Percentiles rank a stretch among this genome's conserved stretches.
phyloP scores from a whole-genome alignment of 192 early-diverging fungal genomes.

The Coemansia sp. region DNA sequence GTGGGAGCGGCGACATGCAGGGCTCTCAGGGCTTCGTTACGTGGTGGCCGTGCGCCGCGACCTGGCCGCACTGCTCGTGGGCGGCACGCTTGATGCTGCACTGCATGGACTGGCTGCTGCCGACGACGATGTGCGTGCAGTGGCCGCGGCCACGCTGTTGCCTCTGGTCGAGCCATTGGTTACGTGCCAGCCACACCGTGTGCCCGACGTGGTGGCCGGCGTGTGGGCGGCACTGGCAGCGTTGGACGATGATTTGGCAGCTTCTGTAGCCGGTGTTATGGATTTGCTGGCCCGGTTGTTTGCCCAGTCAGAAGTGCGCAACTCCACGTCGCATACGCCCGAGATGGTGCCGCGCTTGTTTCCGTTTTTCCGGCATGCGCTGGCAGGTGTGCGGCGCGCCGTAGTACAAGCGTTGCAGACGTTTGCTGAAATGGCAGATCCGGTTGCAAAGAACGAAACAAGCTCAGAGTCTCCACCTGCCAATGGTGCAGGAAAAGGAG shows the following conservation, averaged over 20 bases:
- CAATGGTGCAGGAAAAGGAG: background rate
- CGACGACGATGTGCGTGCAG: constrained; percentile 95
- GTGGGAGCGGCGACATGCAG: constrained; percentile 95
- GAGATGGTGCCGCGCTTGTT: constrained; percentile 80
- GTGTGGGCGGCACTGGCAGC: constrained; percentile 90
- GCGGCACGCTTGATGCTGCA: constrained; percentile 75
- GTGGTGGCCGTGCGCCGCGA: constrained; percentile 89
- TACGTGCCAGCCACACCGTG: constrained; percentile 60
- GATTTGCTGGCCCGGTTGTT: constrained; percentile 86
- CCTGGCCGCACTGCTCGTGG: constrained; percentile 73
- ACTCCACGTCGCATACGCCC: constrained; percentile 16
- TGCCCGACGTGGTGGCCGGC: constrained; percentile 72
- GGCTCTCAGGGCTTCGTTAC: constrained; percentile 90
- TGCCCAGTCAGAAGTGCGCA: constrained; percentile 38
- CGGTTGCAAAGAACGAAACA: background rate
- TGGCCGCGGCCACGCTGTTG: constrained; percentile 84
- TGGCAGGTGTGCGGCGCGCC: constrained; percentile 78
- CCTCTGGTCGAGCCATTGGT: constrained; percentile 84
- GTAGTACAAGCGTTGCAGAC: constrained; percentile 79
- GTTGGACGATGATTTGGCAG: constrained; percentile 87
- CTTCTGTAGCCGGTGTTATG: constrained; percentile 90
- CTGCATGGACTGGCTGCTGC: constrained; percentile 79
- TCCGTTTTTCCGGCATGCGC: constrained; percentile 94
- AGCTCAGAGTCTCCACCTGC: background rate
- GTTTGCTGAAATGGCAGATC: constrained; percentile 55